phyloP scores from a whole-genome alignment of 371 early-diverging fungal genomes.

The Mortierella sp. region DNA sequence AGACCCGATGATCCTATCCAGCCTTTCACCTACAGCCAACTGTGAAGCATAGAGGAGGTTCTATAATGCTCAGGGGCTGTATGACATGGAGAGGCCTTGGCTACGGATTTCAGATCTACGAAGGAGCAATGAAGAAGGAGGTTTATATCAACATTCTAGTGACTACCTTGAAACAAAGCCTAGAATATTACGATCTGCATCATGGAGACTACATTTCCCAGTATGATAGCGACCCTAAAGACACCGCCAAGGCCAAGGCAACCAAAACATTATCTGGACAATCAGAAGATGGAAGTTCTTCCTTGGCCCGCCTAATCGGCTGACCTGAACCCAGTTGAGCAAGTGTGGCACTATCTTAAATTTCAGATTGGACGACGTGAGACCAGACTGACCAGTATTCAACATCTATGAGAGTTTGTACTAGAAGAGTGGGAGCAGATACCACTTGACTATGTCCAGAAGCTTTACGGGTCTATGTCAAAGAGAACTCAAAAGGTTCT shows the following conservation, averaged over 20 bases:
- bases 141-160: constrained; percentile 14
- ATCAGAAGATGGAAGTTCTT: background rate
- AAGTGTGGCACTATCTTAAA: constrained; percentile 9
- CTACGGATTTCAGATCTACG: constrained; percentile 23
- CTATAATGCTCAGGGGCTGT: constrained; percentile 38
- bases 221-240: background rate
- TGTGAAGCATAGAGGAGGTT: constrained; percentile 32
- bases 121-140: constrained; percentile 18
- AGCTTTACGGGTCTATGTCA: constrained; percentile 6
- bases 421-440: constrained; percentile 11
- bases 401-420: constrained; percentile 8
- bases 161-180: constrained; percentile 11
- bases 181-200: constrained; percentile 10
- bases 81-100: constrained; percentile 21
- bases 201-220: too few species aligned
- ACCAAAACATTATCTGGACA: background rate
- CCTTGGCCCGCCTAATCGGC: constrained; percentile 1
- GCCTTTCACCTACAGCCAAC: constrained; percentile 6
- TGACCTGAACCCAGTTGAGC: constrained; percentile 11
- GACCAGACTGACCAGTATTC: constrained; percentile 4
- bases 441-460: background rate
- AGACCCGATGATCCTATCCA: constrained; percentile 21
- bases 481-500: background rate
- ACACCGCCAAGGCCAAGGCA: background rate
- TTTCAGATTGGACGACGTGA: constrained; percentile 6